Evolutionary conservation across 2,329 filamentous ascomycete species (phyloP).

Genomic region (Macrophomina tecta): DNA sequence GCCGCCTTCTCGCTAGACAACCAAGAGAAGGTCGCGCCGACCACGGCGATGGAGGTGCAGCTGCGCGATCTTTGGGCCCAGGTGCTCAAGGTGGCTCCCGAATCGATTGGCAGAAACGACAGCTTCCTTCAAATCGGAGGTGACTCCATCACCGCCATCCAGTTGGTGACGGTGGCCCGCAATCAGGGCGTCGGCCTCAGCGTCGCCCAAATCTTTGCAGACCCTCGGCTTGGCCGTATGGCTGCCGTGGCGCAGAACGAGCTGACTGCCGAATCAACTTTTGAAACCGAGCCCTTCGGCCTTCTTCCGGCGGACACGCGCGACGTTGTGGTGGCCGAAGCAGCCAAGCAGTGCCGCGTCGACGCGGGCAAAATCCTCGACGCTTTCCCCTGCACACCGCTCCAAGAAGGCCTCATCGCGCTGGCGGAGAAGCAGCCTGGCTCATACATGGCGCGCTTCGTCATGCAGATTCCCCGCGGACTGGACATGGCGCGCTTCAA

Average conservation of each 20-base stretch:
- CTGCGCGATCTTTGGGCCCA: conserved; percentile 32
- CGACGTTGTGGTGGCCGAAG: neutral
- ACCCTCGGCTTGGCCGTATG: conserved; percentile 32
- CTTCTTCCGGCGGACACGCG: neutral
- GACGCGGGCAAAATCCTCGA: conserved; percentile 3
- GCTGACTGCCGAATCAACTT: neutral
- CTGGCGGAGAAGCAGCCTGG: conserved; percentile 45
- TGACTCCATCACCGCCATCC: conserved; percentile 35
- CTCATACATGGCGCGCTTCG: conserved; percentile 47
- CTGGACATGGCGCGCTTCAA: conserved; percentile 29
- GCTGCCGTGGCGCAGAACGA: neutral
- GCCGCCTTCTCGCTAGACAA: neutral
- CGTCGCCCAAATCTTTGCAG: conserved; percentile 33
- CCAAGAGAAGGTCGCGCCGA: conserved; percentile 12
- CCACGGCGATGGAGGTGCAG: conserved; percentile 29
- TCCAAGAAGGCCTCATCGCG: conserved; percentile 32
- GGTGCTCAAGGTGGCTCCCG: conserved; percentile 29
- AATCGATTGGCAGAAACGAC: conserved; percentile 30
- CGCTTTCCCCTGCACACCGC: conserved; percentile 24
- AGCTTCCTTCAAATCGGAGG: conserved; percentile 34
- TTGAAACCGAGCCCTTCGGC: neutral
- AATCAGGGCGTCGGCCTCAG: conserved; percentile 28
- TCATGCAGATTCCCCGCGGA: conserved; percentile 37
- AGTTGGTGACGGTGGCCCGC: conserved; percentile 30
- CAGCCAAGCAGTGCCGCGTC: neutral